phyloP scores from a whole-genome alignment of 2,329 filamentous ascomycete species.

The Neofusicoccum parvum region DNA sequence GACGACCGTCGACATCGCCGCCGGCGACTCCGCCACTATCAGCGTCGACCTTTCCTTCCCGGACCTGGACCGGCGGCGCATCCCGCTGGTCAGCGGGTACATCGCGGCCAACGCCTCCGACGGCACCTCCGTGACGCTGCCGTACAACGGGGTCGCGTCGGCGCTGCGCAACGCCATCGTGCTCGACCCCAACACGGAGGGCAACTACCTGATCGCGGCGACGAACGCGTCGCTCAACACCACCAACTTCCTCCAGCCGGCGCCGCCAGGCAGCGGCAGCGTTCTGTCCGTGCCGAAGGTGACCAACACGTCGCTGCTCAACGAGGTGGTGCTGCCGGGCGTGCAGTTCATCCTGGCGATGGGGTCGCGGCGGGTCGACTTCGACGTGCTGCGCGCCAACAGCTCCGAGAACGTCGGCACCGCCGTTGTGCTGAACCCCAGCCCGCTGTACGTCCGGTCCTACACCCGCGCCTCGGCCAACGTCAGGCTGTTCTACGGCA shows the following conservation, averaged over 20 bases:
- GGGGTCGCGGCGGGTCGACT: background rate
- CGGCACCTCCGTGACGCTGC: background rate
- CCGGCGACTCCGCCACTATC: background rate
- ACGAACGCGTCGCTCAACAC: background rate
- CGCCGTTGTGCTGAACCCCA: background rate
- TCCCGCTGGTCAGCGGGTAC: background rate
- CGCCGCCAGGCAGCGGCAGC: background rate
- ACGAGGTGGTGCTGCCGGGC: background rate
- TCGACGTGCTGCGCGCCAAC: background rate
- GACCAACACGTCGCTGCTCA: background rate
- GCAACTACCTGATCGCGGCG: background rate
- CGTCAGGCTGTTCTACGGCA: background rate
- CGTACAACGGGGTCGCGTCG: background rate
- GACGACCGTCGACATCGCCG: background rate
- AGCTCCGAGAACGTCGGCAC: background rate
- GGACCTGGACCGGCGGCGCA: background rate
- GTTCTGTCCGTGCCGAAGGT: background rate
- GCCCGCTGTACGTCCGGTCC: background rate
- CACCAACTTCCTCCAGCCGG: background rate
- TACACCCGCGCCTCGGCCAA: background rate
- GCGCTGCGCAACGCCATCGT: background rate
- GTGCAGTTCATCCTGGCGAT: background rate
- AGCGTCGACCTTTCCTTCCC: background rate
- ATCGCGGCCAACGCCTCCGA: background rate
- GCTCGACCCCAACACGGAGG: background rate